These are phyloP conservation scores for Phytophthora capsici DNA, from an alignment of 352 stramenopile species.

Conservation along the genomic window DNA sequence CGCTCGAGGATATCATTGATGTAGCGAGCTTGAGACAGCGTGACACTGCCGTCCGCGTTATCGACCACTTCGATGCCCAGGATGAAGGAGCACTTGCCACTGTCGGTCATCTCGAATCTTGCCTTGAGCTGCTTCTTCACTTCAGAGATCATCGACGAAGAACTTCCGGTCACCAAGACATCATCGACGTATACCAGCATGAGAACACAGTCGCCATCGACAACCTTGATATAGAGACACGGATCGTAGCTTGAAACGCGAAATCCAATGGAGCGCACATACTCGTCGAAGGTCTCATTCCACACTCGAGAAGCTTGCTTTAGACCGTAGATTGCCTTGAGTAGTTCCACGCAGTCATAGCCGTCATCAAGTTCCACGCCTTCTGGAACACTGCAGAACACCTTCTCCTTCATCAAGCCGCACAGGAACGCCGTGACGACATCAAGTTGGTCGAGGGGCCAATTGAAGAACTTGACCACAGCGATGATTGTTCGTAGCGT, in stretches of 20 bases:
- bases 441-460: not conserved
- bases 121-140: not conserved
- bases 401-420: not conserved
- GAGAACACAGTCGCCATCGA: not conserved
- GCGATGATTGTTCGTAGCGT: not conserved
- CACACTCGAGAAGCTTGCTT: not conserved
- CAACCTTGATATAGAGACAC: too few species aligned
- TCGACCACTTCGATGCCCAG: too few species aligned
- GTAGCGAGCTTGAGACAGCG: not conserved
- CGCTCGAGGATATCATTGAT: constrained; percentile 11
- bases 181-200: not conserved
- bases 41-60: too few species aligned
- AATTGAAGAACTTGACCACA: not conserved
- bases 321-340: constrained; percentile 8
- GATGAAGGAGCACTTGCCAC: too few species aligned
- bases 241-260: not conserved
- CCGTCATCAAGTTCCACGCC: constrained; percentile 1
- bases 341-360: constrained; percentile 4
- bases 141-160: not conserved
- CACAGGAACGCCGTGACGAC: not conserved
- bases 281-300: constrained; percentile 11
- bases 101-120: too few species aligned
- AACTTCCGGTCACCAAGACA: not conserved
- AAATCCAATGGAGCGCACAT: constrained; percentile 10
- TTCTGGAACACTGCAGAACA: not conserved